Conservation (phyloP, 768 basidiomycete species). For the Candolleomyces efflorescens region DNA sequence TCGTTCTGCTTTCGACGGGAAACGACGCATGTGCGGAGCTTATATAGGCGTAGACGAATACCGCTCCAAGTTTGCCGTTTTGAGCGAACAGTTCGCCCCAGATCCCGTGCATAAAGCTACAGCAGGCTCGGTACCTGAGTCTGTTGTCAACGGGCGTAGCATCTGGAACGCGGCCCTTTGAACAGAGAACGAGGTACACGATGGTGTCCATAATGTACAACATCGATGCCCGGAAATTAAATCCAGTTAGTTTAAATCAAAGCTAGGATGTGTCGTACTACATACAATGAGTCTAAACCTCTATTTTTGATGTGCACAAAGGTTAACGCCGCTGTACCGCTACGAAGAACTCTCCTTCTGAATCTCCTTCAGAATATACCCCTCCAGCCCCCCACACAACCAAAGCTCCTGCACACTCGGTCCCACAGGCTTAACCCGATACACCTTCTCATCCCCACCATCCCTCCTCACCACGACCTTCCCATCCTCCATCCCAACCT, state of each 20-base stretch:
- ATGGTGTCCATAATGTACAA: background rate
- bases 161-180: slow-evolving; percentile 58
- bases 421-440: slow-evolving; percentile 76
- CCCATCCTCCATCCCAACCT: slow-evolving; percentile 69
- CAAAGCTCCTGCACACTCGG: slow-evolving; percentile 96
- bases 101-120: slow-evolving; percentile 24
- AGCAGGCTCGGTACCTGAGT: slow-evolving; percentile 15
- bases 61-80: slow-evolving; percentile 67
- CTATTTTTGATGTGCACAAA: too few relatives aligned
- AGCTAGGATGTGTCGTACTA: too few relatives aligned
- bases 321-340: too few relatives aligned
- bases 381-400: slow-evolving; percentile 93
- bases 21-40: slow-evolving; percentile 91
- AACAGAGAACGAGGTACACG: slow-evolving; percentile 7
- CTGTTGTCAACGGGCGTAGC: slow-evolving; percentile 35
- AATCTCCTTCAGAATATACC: slow-evolving; percentile 81
- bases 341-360: slow-evolving; percentile 21
- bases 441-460: slow-evolving; percentile 43
- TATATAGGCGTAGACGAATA: slow-evolving; percentile 93
- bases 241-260: too few relatives aligned
- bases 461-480: slow-evolving; percentile 50
- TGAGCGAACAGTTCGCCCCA: slow-evolving; percentile 54
- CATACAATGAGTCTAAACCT: too few relatives aligned
- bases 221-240: too few relatives aligned
- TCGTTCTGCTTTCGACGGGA: slow-evolving; percentile 84